Conservation (phyloP, 176 grass and related monocot species). For the Oryza glumipatula region DNA sequence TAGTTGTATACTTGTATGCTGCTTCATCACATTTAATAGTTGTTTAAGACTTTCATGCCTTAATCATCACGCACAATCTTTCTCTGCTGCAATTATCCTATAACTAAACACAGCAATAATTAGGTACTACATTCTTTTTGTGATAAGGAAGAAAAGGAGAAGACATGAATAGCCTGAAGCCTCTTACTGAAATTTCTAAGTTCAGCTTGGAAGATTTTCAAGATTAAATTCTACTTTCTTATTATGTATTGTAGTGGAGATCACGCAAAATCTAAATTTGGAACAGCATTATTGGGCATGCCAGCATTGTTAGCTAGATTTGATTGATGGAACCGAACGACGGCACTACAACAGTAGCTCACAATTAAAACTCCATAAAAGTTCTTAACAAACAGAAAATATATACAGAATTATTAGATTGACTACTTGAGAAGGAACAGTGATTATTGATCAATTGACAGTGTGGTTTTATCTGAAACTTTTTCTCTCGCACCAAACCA, state of each 20-base stretch:
- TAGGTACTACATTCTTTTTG: not conserved
- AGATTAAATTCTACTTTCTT: not conserved
- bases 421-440: not conserved
- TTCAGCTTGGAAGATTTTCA: not conserved
- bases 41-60: slow-evolving; percentile 22
- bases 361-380: not conserved
- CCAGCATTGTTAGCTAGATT: not conserved
- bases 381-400: not conserved
- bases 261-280: not conserved
- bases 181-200: not conserved
- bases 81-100: not conserved
- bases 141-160: not conserved
- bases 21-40: not conserved
- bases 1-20: not conserved
- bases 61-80: not conserved
- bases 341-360: not conserved
- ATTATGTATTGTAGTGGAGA: not conserved
- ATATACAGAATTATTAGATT: not conserved
- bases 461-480: not conserved
- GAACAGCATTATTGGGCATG: not conserved
- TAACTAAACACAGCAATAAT: not conserved
- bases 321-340: not conserved
- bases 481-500: not conserved
- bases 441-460: not conserved
- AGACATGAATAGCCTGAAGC: not conserved